Base-by-base conservation (phyloP, 2,329 filamentous ascomycete species). In the Neofusicoccum parvum region DNA sequence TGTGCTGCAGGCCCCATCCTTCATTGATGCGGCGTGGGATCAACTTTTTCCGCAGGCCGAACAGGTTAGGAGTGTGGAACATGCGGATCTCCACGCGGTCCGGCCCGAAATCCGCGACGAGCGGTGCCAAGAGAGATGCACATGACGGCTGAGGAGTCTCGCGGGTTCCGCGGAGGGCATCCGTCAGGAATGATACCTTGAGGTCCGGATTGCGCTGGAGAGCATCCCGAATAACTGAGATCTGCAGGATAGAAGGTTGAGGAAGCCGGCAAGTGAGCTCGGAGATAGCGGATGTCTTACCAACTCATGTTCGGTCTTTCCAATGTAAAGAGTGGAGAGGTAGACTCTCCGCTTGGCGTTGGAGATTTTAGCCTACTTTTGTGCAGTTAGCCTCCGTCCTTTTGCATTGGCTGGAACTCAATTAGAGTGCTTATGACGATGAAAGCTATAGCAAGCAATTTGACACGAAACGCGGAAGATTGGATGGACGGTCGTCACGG, bases 1-100 rank as follows among this genome's bases (percentile, higher is more conserved):
- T 99, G 75, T 99, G 95, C 76, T 99, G 95, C 67, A 99, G 80
- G 1, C 95, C 95, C 95, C 95, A 99, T 17, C 95, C 95, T 80
- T 99, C 95, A 71, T 99, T 99, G 75, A 99, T 94, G 20, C 95
- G 86, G 74, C 88, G 92, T 0, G 95, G 95, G 2, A 98, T 87
- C 70, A 91, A 83, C 72, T 89, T 88, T 80, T 98, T 98, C 59
- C 90, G 87, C 65, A 96, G 71, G 0, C 95, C 95, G 2, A 92
- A 96, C 69, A 99, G 80, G 73, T 99, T 99, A 0, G 95, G 95
- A 0, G 95, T 99, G 78, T 99, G 95, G 75, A 96, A 99, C 93
- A 99, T 96, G 71, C 94, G 90, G 68, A 99, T 88, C 73, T 97
- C 92, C 46, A 99, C 93, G 43, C 94, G 86, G 1, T 92, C 88